These are phyloP conservation scores for Cytospora mali DNA, from an alignment of 2,329 filamentous ascomycete genomes.

Conservation along the genomic window DNA sequence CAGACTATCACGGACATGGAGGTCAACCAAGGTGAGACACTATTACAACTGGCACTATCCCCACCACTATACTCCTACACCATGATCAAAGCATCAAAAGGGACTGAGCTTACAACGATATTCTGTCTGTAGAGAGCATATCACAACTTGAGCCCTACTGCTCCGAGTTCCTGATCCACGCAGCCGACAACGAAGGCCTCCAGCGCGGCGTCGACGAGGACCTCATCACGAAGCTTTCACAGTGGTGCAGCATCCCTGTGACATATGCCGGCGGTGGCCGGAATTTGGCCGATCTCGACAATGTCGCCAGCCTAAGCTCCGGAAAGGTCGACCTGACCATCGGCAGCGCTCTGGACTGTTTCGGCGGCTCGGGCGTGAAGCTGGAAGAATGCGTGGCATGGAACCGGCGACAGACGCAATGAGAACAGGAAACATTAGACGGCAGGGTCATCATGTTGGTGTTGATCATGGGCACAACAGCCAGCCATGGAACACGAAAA, in stretches of 20 bases:
- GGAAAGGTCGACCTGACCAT: conserved; percentile 93
- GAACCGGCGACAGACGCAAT: conserved; percentile 62
- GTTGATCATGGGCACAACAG: neutral
- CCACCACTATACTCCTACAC: too few relatives aligned
- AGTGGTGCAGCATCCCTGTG: conserved; percentile 90
- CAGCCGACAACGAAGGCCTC: conserved; percentile 93
- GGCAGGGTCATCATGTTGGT: neutral
- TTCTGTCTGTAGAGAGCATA: conserved; percentile 67
- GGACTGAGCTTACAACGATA: neutral
- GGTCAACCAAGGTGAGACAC: conserved; percentile 72
- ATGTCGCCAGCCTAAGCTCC: conserved; percentile 75
- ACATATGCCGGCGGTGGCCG: conserved; percentile 96
- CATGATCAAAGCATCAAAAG: neutral
- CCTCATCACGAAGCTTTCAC: conserved; percentile 73
- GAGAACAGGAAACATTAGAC: neutral
- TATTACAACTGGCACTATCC: neutral
- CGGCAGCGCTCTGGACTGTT: conserved; percentile 93
- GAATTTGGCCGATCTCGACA: conserved; percentile 77
- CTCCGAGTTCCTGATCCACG: conserved; percentile 95
- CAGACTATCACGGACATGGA: conserved; percentile 98
- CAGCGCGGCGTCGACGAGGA: conserved; percentile 89
- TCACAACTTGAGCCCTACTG: conserved; percentile 83
- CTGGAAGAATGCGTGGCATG: conserved; percentile 89
- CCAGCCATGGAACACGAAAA: conserved; percentile 2
- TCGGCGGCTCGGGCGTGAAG: conserved; percentile 83